Evolutionary conservation across 768 basidiomycete species (phyloP), one percentile per base, ranked within the genome.

Genomic region (Pleurotus cornucopiae): DNA sequence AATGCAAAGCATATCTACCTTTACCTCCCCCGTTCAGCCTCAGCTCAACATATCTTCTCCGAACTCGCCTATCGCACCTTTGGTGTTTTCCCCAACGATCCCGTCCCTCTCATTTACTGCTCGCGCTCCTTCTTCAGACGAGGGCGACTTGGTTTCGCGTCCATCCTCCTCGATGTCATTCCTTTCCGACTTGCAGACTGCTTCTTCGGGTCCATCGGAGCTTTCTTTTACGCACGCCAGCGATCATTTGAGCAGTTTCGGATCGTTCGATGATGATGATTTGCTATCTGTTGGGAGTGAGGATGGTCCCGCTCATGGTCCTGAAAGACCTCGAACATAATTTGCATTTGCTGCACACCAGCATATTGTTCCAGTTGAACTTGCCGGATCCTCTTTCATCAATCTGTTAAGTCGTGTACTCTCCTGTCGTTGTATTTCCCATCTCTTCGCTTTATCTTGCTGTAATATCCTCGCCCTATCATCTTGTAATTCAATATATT

Each of bases 101-200:
- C 51, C 37, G 5, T 53, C 51, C 6, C 51, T 53, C 5, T 53
- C 51, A 0, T 53, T 53, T 21, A 53, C 51, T 9, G 51, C 51
- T 21, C 51, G 25, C 12, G 25, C 26, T 6, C 20, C 37, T 23
- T 39, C 37, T 11, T 53, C 51, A 20, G 51, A 53, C 41, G 51
- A 53, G 23, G 51, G 51, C 23, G 34, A 53, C 23, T n/a, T 41
- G 5, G 51, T 53, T 21, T 53, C 51, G 6, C 51, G 51, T 20
- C 51, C 51, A 16, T 20, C 37, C 7, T 53, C 51, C 11, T 53
- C 51, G 38, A 40, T 53, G 34, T 53, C 51, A n/a, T 53, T 53
- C 18, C 14, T 41, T 20, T 53, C 51, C 18, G 51, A 53, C n/a
- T 18, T 23, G 12, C 51, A 53, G 16, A 51, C 49, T 9, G 30